Base-by-base conservation (phyloP, 2,329 filamentous ascomycete species). In the Colletotrichum somersetense region DNA sequence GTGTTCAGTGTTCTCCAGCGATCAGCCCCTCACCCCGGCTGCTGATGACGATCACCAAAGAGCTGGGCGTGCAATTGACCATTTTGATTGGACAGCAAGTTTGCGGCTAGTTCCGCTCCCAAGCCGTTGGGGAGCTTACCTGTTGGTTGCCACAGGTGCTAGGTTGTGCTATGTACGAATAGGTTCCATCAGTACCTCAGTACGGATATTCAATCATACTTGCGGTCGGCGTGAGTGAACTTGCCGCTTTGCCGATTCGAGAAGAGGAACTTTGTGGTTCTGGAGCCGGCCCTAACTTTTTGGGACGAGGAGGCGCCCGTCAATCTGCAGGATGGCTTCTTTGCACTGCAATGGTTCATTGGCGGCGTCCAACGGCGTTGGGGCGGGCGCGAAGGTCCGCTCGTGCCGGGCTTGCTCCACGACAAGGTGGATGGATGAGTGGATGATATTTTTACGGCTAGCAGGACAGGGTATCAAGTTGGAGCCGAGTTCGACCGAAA, bases 21-120 rank as follows among this genome's bases (percentile, higher is more conserved):
- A 62, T 52, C 68, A 71, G 53, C 57, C 68, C 68, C 68, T 67
- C 48, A 57, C 64, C 30, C n/a, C 11, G 33, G 42, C 38, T 59
- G 44, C 59, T 42, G 66, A 69, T 72, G 69, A 72, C 59, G 69
- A 65, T 72, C 26, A 26, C 40, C 58, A 46, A 35, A 20, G 59
- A 46, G 65, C 59, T 64, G 44, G 66, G 61, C 69, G 59, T 48
- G 66, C 46, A 70, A 72, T 65, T 72, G 59, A 30, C 18, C 55
- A 16, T 7, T 12, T 11, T 72, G 70, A 72, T 72, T 72, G 70
- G 70, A 44, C 46, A 23, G 48, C n/a, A 50, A 50, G 59, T 59
- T 70, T 55, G 48, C 33, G 58, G 58, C 35, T 26, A 72, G 65
- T 58, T 68, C 64, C n/a, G 65, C 69, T 57, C 65, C 64, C 58